phyloP scores from a whole-genome alignment of 2,329 filamentous ascomycete species.

The Reticulascus tulasneorum region DNA sequence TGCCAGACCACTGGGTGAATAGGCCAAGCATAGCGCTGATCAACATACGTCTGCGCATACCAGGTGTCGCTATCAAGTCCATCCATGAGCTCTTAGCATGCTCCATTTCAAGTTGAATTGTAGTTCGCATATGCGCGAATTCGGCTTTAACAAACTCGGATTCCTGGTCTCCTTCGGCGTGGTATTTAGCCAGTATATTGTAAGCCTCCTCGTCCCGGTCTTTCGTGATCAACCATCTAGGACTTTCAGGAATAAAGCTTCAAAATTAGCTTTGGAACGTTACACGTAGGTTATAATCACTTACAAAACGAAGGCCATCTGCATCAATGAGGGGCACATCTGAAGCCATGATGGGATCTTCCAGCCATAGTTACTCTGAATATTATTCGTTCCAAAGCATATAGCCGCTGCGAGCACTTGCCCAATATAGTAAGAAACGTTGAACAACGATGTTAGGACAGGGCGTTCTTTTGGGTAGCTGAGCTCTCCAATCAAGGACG shows the following conservation, averaged over 20 bases:
- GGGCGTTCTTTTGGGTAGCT: conserved; percentile 57
- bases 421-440: conserved; percentile 52
- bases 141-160: no score
- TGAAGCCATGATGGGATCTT: conserved; percentile 43
- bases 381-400: conserved; percentile 40
- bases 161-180: conserved; percentile 56
- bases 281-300: conserved; percentile 41
- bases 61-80: conserved; percentile 44
- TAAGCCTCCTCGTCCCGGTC: conserved; percentile 53
- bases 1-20: conserved; percentile 51
- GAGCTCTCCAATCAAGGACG: conserved; percentile 54
- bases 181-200: conserved; percentile 55
- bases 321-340: conserved; percentile 35
- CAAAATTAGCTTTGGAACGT: no score
- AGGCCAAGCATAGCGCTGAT: conserved; percentile 45
- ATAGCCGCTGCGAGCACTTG: conserved; percentile 45
- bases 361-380: conserved; percentile 34
- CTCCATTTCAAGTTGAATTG: no score
- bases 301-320: conserved; percentile 33
- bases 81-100: conserved; percentile 46
- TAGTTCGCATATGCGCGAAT: no score
- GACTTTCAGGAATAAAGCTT: conserved; percentile 63
- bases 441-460: conserved; percentile 53
- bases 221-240: conserved; percentile 67
- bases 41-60: conserved; percentile 44